Evolutionary conservation across 441 rosid species (phyloP).

Genomic region (Francoa sonchifolia): DNA sequence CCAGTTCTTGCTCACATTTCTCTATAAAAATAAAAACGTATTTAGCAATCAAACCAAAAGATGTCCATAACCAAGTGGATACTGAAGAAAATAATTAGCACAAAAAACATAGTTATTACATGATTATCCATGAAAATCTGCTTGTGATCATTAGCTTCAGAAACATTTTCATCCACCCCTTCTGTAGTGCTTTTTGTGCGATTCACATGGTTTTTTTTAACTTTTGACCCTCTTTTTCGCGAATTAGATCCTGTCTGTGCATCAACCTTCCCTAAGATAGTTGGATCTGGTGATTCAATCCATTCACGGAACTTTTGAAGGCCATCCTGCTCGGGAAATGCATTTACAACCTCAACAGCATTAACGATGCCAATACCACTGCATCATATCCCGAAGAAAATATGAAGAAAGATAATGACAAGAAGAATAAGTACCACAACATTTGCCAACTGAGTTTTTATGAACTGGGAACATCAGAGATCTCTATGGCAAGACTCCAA

Average conservation of each 20-base stretch:
- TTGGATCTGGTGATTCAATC: slow-evolving; percentile 95
- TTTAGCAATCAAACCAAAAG: slow-evolving; percentile 1
- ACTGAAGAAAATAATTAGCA: not conserved
- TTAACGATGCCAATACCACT: slow-evolving; percentile 98
- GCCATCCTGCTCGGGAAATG: slow-evolving; percentile 90
- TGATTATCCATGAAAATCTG: slow-evolving; percentile 79
- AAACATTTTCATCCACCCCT: slow-evolving; percentile 17
- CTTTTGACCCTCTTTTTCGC: slow-evolving; percentile 35
- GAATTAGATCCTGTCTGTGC: slow-evolving; percentile 21
- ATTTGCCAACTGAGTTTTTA: not conserved
- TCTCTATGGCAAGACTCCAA: not conserved
- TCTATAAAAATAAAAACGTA: slow-evolving; percentile 25
- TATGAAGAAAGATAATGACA: slow-evolving; percentile 1
- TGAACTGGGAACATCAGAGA: not conserved
- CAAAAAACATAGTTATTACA: slow-evolving; percentile 26
- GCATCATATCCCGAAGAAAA: slow-evolving; percentile 14
- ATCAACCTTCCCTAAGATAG: slow-evolving; percentile 53
- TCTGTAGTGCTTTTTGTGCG: slow-evolving; percentile 11
- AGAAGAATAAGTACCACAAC: not conserved
- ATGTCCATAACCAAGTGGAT: not conserved
- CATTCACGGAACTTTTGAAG: slow-evolving; percentile 81
- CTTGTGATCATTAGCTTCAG: slow-evolving; percentile 19
- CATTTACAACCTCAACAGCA: slow-evolving; percentile 90
- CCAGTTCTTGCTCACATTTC: slow-evolving; percentile 99
- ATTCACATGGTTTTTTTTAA: slow-evolving; percentile 15